Base-by-base conservation (phyloP, 768 basidiomycete species). In the Antrodiella citrinella region DNA sequence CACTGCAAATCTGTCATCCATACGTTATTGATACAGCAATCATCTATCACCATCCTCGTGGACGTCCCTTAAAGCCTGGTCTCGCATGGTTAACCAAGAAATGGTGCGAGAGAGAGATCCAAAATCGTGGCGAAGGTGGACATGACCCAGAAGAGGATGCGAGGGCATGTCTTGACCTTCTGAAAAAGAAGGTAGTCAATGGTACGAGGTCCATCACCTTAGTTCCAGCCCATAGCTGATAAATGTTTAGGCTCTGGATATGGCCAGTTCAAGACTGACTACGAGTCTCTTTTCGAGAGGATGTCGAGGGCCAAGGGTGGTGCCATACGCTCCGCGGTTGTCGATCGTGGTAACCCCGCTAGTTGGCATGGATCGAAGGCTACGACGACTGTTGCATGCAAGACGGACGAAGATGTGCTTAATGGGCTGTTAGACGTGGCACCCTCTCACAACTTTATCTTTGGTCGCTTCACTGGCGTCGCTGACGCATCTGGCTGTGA, bases 71-170 rank as follows among this genome's bases (percentile, higher is more conserved):
- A 54, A 98, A 97, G 68, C 91, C 95, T 0, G 91, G 90, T 1
- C 76, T 99, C 4, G 93, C 93, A n/a, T 97, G 92, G 92, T 79
- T 99, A 42, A 90, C 91, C 42, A 88, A 89, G 62, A 91, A 91
- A 62, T 97, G 92, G 91, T 84, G 91, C 50, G 79, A 78, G 10
- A 78, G 86, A 46, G 89, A 93, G 57, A 98, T 99, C 40, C 95
- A 98, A 65, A 80, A 76, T 0, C 70, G 78, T 0, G 91, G 90
- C 0, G 85, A 86, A 45, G 86, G 85, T 2, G 91, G 91, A 2
- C 95, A 98, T 64, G 88, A 96, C 54, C 91, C 93, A 2, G 90
- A 93, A 58, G 95, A 98, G 63, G 95, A 98, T 58, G 94, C 95
- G 0, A 72, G 84, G 18, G 87, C 94, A 0, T 93, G 92, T 59